Evolutionary conservation across 371 early-diverging fungal species (phyloP).

Genomic region (Mucor ambiguus): DNA sequence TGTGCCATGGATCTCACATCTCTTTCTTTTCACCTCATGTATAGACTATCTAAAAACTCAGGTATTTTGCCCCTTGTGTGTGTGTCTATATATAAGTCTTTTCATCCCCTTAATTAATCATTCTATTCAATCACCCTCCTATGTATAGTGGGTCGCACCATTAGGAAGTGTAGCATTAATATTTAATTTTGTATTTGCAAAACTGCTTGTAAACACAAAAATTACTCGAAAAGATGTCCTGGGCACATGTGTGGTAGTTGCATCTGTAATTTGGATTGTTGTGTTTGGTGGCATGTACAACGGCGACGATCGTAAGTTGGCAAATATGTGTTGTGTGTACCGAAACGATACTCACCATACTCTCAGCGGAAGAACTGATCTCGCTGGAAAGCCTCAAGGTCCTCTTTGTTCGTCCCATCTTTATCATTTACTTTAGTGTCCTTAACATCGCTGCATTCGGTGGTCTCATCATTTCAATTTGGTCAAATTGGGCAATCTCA

Average conservation of each 20-base stretch:
- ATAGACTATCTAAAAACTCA: slow-evolving; percentile 73
- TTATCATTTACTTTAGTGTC: slow-evolving; percentile 69
- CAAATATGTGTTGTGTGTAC: no score
- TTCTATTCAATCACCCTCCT: background rate
- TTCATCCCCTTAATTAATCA: slow-evolving; percentile 4
- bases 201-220: slow-evolving; percentile 66
- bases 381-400: slow-evolving; percentile 60
- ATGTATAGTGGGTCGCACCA: slow-evolving; percentile 66
- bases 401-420: slow-evolving; percentile 59
- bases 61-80: slow-evolving; percentile 22
- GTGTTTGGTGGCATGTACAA: slow-evolving; percentile 71
- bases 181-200: slow-evolving; percentile 74
- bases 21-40: no score
- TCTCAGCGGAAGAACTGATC: slow-evolving; percentile 61
- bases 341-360: background rate
- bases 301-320: slow-evolving; percentile 56
- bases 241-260: slow-evolving; percentile 69
- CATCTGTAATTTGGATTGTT: slow-evolving; percentile 68
- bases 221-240: slow-evolving; percentile 67
- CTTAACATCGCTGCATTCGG: slow-evolving; percentile 58
- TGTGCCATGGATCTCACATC: no score
- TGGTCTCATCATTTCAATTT: slow-evolving; percentile 56
- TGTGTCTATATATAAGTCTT: background rate
- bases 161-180: slow-evolving; percentile 71
- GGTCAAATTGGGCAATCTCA: slow-evolving; percentile 57